Percentiles rank a stretch among this genome's conserved stretches.
Conservation (phyloP, 1,284 basidiomycete genomes). For the Chalciporus piperatoides region DNA sequence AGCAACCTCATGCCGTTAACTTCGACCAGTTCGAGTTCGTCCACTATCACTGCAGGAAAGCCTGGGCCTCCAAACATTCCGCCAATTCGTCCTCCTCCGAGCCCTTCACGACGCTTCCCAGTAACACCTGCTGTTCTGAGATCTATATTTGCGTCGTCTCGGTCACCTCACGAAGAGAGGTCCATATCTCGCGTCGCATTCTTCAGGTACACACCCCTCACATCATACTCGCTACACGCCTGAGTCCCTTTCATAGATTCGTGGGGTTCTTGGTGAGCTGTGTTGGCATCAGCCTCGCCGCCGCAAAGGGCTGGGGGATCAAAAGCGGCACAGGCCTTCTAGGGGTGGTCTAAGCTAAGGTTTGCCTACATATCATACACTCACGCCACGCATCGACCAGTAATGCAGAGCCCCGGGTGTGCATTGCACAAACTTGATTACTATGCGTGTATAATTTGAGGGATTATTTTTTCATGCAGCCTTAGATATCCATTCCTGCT, state of each 20-base stretch:
- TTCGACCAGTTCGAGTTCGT: constrained; percentile 50
- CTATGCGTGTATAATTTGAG: not conserved
- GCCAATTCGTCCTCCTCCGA: constrained; percentile 23
- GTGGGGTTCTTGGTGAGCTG: constrained; percentile 77
- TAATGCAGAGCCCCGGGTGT: not conserved
- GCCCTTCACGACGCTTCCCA: constrained; percentile 56
- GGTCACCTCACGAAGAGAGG: constrained; percentile 72
- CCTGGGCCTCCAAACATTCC: constrained; percentile 38
- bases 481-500: constrained; percentile 39
- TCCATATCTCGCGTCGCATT: constrained; percentile 78
- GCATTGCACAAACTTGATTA: not conserved
- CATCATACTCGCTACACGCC: not conserved
- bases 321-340: constrained; percentile 59
- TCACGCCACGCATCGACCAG: not conserved
- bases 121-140: constrained; percentile 76
- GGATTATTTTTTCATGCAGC: not conserved
- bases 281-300: constrained; percentile 68
- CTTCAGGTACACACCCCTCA: constrained; percentile 53
- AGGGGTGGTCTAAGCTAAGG: constrained; percentile 48
- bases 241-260: constrained; percentile 46
- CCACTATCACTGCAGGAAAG: constrained; percentile 44
- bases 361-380: not conserved
- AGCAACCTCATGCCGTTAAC: constrained; percentile 26
- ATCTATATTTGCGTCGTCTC: constrained; percentile 78
- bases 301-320: constrained; percentile 63